Evolutionary conservation across 306 rosid genomes (phyloP).

Genomic region (Cicer bijugum): DNA sequence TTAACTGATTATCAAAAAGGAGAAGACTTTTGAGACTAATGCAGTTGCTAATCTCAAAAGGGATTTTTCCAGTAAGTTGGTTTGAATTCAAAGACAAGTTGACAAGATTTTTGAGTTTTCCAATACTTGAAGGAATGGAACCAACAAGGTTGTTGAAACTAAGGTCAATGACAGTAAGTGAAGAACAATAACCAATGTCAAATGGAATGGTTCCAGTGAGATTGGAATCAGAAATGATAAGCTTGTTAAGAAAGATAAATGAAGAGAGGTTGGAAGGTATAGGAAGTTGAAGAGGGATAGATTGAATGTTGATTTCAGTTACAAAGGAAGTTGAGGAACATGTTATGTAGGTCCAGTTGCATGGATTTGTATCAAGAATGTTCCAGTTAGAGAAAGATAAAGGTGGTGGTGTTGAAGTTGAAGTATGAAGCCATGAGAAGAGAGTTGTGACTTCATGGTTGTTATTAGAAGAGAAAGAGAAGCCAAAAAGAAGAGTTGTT

Average conservation of each 20-base stretch:
- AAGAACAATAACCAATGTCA: slow-evolving; percentile 61
- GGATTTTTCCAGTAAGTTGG: slow-evolving; percentile 75
- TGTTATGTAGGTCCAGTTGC: slow-evolving; percentile 82
- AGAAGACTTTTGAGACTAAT: slow-evolving; percentile 51
- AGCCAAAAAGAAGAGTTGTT: slow-evolving; percentile 39
- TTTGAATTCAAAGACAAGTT: slow-evolving; percentile 74
- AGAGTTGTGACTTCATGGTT: slow-evolving; percentile 77
- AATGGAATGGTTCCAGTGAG: slow-evolving; percentile 72
- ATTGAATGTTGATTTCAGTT: slow-evolving; percentile 67
- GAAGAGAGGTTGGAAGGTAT: slow-evolving; percentile 70
- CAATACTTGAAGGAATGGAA: slow-evolving; percentile 64
- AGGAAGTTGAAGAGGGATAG: slow-evolving; percentile 71
- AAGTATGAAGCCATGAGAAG: slow-evolving; percentile 77
- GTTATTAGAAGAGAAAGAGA: slow-evolving; percentile 55
- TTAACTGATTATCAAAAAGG: slow-evolving; percentile 69
- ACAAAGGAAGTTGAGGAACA: slow-evolving; percentile 70
- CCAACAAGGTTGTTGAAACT: slow-evolving; percentile 77
- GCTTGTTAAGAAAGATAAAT: slow-evolving; percentile 58
- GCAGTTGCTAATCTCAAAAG: slow-evolving; percentile 64
- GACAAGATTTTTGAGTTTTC: slow-evolving; percentile 58
- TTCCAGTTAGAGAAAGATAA: slow-evolving; percentile 71
- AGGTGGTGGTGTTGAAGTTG: slow-evolving; percentile 50
- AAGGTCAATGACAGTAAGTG: slow-evolving; percentile 60
- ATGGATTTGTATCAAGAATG: slow-evolving; percentile 66
- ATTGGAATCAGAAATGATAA: slow-evolving; percentile 77